Percentiles rank a stretch among this genome's conserved stretches.
phyloP scores from a whole-genome alignment of 2,329 filamentous ascomycete species.

The Pestalotiopsis sp. region DNA sequence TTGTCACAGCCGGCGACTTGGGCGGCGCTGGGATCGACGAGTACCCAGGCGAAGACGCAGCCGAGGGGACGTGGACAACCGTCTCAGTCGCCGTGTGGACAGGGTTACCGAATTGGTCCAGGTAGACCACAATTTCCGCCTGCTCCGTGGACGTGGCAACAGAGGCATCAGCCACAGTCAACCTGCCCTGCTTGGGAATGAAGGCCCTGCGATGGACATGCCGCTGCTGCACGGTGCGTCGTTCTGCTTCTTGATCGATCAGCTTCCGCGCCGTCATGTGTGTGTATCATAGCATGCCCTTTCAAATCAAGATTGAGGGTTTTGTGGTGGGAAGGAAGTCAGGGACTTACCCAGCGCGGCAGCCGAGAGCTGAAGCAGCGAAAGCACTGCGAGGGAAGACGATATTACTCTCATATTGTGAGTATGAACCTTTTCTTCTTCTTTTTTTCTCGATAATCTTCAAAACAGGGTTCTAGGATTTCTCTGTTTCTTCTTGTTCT shows the following conservation, averaged over 20 bases:
- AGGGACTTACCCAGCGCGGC: conserved; percentile 40
- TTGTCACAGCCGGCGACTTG: conserved; percentile 13
- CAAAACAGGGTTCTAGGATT: conserved; percentile 6
- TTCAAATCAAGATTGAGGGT: neutral
- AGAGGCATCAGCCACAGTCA: conserved; percentile 38
- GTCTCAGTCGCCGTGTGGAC: conserved; percentile 44
- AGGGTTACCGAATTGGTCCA: conserved; percentile 57
- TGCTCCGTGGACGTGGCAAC: conserved; percentile 41
- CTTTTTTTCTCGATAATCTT: conserved; percentile 4
- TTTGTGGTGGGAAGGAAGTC: neutral
- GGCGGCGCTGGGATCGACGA: conserved; percentile 20
- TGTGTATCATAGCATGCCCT: neutral
- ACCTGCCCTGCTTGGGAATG: conserved; percentile 25
- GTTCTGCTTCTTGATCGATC: conserved; percentile 16
- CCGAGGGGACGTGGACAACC: conserved; percentile 31
- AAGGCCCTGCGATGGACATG: conserved; percentile 32
- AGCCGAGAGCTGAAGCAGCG: conserved; percentile 40
- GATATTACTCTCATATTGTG: conserved; percentile 45
- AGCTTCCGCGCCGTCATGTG: neutral
- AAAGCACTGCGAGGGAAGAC: conserved; percentile 36
- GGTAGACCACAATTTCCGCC: conserved; percentile 58
- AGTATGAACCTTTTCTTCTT: neutral
- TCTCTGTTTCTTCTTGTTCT: neutral
- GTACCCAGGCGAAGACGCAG: neutral
- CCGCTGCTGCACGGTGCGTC: conserved; percentile 33